Conservation (phyloP, 2,329 filamentous ascomycete species). For the Diaporthe helianthi region DNA sequence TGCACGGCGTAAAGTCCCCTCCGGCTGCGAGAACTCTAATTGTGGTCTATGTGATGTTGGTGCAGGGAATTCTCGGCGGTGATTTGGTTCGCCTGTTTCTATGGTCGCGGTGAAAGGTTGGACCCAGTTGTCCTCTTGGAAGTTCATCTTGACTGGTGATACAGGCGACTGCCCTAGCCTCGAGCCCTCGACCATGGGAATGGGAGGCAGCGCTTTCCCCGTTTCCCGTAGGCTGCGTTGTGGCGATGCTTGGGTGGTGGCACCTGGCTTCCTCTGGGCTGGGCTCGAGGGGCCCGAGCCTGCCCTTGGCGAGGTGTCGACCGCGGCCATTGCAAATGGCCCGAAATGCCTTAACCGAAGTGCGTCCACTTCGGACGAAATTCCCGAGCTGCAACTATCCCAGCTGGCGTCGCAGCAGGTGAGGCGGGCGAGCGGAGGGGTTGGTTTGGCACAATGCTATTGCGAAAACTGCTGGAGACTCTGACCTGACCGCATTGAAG, state of each 20-base stretch:
- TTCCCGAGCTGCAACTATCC: slow-evolving; percentile 20
- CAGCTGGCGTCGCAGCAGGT: slow-evolving; percentile 35
- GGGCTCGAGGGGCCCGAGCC: slow-evolving; percentile 41
- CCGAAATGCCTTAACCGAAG: slow-evolving; percentile 28
- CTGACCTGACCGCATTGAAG: slow-evolving; percentile 32
- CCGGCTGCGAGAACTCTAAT: slow-evolving; percentile 35
- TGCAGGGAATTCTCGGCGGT: slow-evolving; percentile 30
- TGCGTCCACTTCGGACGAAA: slow-evolving; percentile 18
- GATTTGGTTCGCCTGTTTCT: slow-evolving; percentile 45
- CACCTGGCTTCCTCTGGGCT: slow-evolving; percentile 46
- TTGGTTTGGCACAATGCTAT: slow-evolving; percentile 34
- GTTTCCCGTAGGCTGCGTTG: slow-evolving; percentile 45
- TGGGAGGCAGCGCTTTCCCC: slow-evolving; percentile 42
- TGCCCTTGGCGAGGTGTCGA: slow-evolving; percentile 39
- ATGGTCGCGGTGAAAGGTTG: slow-evolving; percentile 60
- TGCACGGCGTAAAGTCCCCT: slow-evolving; percentile 28
- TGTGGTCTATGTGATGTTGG: slow-evolving; percentile 48
- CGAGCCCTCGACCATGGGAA: slow-evolving; percentile 46
- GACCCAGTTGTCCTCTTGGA: slow-evolving; percentile 60
- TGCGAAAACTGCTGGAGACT: slow-evolving; percentile 25
- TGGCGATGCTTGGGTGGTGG: slow-evolving; percentile 44
- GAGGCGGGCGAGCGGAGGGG: slow-evolving; percentile 28
- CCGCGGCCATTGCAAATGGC: slow-evolving; percentile 43
- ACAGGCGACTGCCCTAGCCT: slow-evolving; percentile 59
- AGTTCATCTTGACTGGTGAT: slow-evolving; percentile 64